Evolutionary conservation across 768 basidiomycete species (phyloP), one percentile per base, ranked within the genome.

Genomic region (Podaxis sp.): DNA sequence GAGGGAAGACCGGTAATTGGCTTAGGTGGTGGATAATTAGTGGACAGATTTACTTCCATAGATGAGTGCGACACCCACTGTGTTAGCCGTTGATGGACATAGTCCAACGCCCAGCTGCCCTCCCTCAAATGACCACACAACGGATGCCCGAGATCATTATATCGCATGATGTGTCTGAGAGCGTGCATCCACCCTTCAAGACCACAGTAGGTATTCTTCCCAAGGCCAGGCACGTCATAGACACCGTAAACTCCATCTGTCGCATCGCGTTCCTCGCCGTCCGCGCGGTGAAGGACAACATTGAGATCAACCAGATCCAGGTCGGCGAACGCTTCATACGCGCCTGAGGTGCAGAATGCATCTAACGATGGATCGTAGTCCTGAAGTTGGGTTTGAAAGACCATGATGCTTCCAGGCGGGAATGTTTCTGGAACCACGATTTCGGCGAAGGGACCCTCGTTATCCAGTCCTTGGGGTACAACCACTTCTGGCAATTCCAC

Each of bases 151-250:
- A 99, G 82, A 72, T 99, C 95, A 73, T 99, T 99, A 70, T 87
- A 84, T 66, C 82, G 81, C 86, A 95, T 95, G 72, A 99, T 87
- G 67, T 86, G 86, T 42, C 86, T 82, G 59, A 99, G 78, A 0
- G 88, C 88, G 67, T 89, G 85, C 95, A 99, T 98, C 95, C 96
- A 99, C 1, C 97, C 97, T 70, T 99, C 94, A 56, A 99, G 74
- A 17, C 97, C 97, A 69, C 96, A 98, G 74, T 98, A 99, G 11
- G 85, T 87, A 73, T 95, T 78, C 63, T 84, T 83, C 0, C 91
- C 94, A 24, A 85, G 70, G 24, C 82, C 85, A 4, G 96, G 92
- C 38, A 99, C 77, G 52, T 89, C 83, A 74, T 99, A 99, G 1
- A 79, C 84, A 2, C 97, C 96, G 70, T 89, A 87, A 64, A 87